Conservation (phyloP, 129 eudicot genomes). For the Flaveria robusta region DNA sequence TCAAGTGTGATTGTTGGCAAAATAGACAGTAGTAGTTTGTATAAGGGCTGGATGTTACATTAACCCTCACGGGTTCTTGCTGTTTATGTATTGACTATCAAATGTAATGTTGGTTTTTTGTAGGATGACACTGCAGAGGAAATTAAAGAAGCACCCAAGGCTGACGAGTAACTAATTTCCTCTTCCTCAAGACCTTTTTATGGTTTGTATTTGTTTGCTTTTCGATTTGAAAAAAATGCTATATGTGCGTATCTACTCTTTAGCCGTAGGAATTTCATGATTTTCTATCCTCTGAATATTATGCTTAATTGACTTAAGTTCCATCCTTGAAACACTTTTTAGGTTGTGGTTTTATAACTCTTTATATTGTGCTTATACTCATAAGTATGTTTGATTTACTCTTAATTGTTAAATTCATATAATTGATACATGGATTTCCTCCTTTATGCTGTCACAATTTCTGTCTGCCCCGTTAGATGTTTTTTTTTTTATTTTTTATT, state of each 20-base stretch:
- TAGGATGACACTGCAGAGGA: constrained; percentile 79
- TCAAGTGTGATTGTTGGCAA: too few species aligned
- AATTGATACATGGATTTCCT: neutral
- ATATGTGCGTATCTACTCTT: constrained; percentile 43
- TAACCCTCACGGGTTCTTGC: neutral
- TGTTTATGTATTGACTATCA: neutral
- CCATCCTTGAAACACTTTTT: constrained; percentile 29
- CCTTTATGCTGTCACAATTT: constrained; percentile 12
- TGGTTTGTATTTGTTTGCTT: constrained; percentile 47
- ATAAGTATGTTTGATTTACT: constrained; percentile 6
- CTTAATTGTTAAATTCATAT: neutral
- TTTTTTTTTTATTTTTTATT: neutral
- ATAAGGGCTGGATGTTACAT: neutral
- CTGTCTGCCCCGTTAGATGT: constrained; percentile 18
- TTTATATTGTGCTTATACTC: constrained; percentile 25
- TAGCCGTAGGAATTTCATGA: constrained; percentile 45
- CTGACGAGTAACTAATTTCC: constrained; percentile 51
- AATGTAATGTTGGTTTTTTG: constrained; percentile 20
- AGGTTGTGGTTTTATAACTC: constrained; percentile 26
- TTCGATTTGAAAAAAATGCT: constrained; percentile 45
- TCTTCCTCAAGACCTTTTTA: constrained; percentile 30
- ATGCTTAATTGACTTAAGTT: constrained; percentile 34
- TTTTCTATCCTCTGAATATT: constrained; percentile 32
- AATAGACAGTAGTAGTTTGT: too few species aligned
- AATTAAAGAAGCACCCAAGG: constrained; percentile 83